Evolutionary conservation across 805 yeast species (phyloP).

Genomic region (Zygotorulaspora chibaensis): DNA sequence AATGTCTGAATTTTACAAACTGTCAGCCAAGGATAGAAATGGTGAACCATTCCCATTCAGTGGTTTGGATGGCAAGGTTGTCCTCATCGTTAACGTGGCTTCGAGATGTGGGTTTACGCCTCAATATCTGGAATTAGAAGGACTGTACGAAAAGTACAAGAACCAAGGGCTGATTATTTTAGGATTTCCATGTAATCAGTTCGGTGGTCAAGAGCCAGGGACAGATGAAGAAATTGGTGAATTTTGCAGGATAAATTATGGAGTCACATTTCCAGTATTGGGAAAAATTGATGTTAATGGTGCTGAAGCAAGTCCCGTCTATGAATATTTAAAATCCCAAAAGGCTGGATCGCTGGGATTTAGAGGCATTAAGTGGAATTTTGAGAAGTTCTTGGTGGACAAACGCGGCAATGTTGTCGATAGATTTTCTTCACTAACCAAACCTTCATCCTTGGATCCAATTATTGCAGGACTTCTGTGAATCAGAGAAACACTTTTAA

Average conservation of each 20-base stretch:
- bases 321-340: slow-evolving; percentile 65
- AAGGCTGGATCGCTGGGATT: slow-evolving; percentile 60
- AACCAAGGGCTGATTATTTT: slow-evolving; percentile 60
- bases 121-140: slow-evolving; percentile 71
- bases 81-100: slow-evolving; percentile 83
- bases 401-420: slow-evolving; percentile 50
- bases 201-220: slow-evolving; percentile 77
- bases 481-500: background rate
- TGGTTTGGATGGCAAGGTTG: slow-evolving; percentile 72
- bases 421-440: slow-evolving; percentile 65
- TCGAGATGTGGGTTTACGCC: slow-evolving; percentile 79
- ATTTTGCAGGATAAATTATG: slow-evolving; percentile 76
- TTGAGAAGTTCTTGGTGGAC: slow-evolving; percentile 64
- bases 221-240: slow-evolving; percentile 61
- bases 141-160: slow-evolving; percentile 58
- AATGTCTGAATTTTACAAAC: slow-evolving; percentile 56
- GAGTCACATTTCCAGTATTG: slow-evolving; percentile 87
- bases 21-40: slow-evolving; percentile 55
- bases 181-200: slow-evolving; percentile 92
- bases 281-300: slow-evolving; percentile 90
- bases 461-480: slow-evolving; percentile 54
- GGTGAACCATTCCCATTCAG: slow-evolving; percentile 57
- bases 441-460: slow-evolving; percentile 58
- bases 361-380: slow-evolving; percentile 74
- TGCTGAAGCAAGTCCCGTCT: slow-evolving; percentile 70